Evolutionary conservation across 1,284 basidiomycete genomes (phyloP), one percentile per base, ranked within the genome.

Genomic region (Melampsora americana): DNA sequence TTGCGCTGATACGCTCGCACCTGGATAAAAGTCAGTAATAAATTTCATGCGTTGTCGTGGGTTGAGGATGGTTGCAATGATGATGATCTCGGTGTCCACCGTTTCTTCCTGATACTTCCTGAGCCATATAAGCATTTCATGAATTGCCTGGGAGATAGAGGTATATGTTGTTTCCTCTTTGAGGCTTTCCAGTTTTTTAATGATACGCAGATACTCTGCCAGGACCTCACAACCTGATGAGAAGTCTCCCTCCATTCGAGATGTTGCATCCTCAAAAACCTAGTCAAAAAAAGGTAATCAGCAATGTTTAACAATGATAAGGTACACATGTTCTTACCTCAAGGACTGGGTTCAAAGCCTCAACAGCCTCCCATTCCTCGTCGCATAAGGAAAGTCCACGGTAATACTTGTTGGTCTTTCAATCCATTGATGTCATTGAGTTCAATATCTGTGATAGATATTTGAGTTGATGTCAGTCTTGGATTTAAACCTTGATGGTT

Each of bases 181-280:
- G 35, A 35, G 35, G 35, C 35, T 35, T 35, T 35, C 35, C 3
- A 35, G 35, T 35, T 35, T 35, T 35, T 35, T 35, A 3, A 4
- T 65, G 62, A 65, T 32, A n/a, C 44, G 16, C 4, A 65, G 35
- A 65, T 65, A 65, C 20, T 65, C 44, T 32, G 62, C 32, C 7
- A 65, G 26, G n/a, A 65, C 20, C 14, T 39, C 35, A 35, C 35
- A 35, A 35, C 62, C 62, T 32, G 28, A 39, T n/a, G 6, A 23
- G n/a, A 32, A 32, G 35, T 65, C 62, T 32, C 62, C 62, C 44
- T 65, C 28, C 62, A 65, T 65, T 14, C 28, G 35, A n/a, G n/a
- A 39, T n/a, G 62, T 65, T 9, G 44, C 32, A 26, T 35, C 62
- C 26, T 32, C 62, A 39, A 35, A 35, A 9, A 35, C 35, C 35